phyloP scores from a whole-genome alignment of 106 monocot genomes.

The Iris macrosiphon region DNA sequence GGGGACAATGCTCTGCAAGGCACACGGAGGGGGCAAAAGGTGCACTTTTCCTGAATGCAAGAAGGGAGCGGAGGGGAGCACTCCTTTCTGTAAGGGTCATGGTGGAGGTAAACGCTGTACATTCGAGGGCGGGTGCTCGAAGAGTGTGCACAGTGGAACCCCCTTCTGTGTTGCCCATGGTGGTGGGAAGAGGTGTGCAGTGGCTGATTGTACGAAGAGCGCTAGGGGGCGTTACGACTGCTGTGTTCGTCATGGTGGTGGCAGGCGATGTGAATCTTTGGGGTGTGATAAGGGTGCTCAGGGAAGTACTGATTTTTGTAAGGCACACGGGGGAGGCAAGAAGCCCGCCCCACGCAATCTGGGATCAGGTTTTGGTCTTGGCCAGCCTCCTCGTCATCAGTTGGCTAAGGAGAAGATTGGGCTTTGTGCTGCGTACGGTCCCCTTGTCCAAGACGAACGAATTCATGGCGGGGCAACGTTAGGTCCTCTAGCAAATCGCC shows the following conservation, averaged over 20 bases:
- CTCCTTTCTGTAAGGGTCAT: too few relatives aligned
- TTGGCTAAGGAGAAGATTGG: constrained; percentile 36
- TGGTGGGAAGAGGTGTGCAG: constrained; percentile 42
- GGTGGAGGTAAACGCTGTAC: constrained; percentile 52
- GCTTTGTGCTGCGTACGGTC: constrained; percentile 31
- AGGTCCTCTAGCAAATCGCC: background rate
- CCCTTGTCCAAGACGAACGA: constrained; percentile 31
- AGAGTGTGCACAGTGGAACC: constrained; percentile 61
- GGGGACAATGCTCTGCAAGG: constrained; percentile 44
- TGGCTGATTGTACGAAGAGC: constrained; percentile 32
- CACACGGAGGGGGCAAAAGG: constrained; percentile 42
- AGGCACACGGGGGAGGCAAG: constrained; percentile 64
- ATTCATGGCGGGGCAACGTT: constrained; percentile 49
- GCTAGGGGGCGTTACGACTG: constrained; percentile 46
- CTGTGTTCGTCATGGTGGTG: constrained; percentile 69
- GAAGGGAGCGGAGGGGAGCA: constrained; percentile 57
- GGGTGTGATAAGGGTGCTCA: constrained; percentile 62
- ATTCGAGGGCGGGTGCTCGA: constrained; percentile 50
- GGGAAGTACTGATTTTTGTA: constrained; percentile 59
- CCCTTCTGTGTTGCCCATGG: constrained; percentile 60
- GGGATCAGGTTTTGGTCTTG: constrained; percentile 19
- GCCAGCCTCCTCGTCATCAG: constrained; percentile 27
- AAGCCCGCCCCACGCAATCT: too few relatives aligned
- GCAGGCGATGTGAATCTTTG: constrained; percentile 36
- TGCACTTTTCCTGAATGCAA: constrained; percentile 36